Percentiles rank a stretch among this genome's conserved stretches.
Evolutionary conservation across 306 rosid species (phyloP).

Genomic region (Dalbergia oliveri): DNA sequence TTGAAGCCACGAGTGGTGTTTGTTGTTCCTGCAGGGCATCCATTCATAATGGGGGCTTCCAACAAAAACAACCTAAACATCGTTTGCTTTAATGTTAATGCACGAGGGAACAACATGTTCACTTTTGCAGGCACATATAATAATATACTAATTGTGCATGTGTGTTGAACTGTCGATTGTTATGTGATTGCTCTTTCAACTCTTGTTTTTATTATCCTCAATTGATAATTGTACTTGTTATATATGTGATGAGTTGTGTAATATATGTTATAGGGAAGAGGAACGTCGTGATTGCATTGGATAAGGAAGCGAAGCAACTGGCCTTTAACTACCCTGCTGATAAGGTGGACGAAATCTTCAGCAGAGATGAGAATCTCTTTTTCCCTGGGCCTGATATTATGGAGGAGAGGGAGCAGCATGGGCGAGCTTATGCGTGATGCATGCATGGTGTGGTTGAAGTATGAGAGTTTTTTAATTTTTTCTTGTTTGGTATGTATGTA

Average conservation of each 20-base stretch:
- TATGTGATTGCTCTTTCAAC: not conserved
- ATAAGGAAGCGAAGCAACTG: conserved; percentile 59
- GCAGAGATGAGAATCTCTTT: conserved; percentile 55
- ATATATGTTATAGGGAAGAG: conserved; percentile 52
- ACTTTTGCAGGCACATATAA: conserved; percentile 53
- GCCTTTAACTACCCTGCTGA: conserved; percentile 58
- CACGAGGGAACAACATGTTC: conserved; percentile 54
- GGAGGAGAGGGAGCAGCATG: conserved; percentile 23
- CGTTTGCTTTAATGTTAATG: conserved; percentile 67
- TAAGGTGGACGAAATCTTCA: conserved; percentile 58
- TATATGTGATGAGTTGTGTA: not conserved
- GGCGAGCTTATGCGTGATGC: conserved; percentile 46
- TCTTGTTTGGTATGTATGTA: not conserved
- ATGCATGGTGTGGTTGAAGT: no score
- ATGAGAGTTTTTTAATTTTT: no score
- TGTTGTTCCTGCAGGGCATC: conserved; percentile 73
- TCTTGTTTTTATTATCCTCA: not conserved
- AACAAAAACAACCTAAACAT: conserved; percentile 52
- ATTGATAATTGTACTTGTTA: not conserved
- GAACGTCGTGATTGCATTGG: conserved; percentile 64
- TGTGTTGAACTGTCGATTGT: no score
- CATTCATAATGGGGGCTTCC: conserved; percentile 52
- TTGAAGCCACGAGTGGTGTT: conserved; percentile 56
- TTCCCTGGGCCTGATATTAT: conserved; percentile 53
- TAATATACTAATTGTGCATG: no score